These are phyloP conservation scores for Cucurbitaria berberidis DNA, from an alignment of 2,329 filamentous ascomycete genomes.

Conservation along the genomic window DNA sequence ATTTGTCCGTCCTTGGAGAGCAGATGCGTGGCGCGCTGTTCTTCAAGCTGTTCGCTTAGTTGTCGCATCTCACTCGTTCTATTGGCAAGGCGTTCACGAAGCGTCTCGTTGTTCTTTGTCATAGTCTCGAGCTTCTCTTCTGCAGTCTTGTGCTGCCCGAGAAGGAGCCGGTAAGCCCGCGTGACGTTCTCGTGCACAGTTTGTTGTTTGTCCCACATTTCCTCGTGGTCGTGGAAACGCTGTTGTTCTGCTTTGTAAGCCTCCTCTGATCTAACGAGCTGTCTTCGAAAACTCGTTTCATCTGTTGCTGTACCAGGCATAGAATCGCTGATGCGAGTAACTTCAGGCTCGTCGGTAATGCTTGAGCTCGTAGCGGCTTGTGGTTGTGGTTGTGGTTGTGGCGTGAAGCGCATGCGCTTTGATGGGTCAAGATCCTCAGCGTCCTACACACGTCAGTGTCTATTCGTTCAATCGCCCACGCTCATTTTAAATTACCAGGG, in stretches of 20 bases:
- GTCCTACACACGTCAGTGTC: conserved; percentile 18
- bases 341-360: conserved; percentile 26
- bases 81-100: conserved; percentile 26
- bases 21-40: conserved; percentile 23
- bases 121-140: conserved; percentile 23
- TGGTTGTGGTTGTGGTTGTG: conserved; percentile 39
- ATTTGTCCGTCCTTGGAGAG: conserved; percentile 31
- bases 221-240: conserved; percentile 21
- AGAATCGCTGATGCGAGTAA: conserved; percentile 53
- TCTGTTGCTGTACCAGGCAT: conserved; percentile 36
- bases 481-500: conserved; percentile 22
- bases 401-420: conserved; percentile 46
- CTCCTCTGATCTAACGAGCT: conserved; percentile 11
- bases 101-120: conserved; percentile 17
- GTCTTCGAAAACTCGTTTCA: conserved; percentile 13
- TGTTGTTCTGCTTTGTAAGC: conserved; percentile 15
- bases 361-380: conserved; percentile 8
- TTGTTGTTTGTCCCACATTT: conserved; percentile 34
- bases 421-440: conserved; percentile 31
- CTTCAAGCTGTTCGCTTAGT: conserved; percentile 22
- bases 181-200: conserved; percentile 32
- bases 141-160: conserved; percentile 22
- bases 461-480: neutral
- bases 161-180: conserved; percentile 21
- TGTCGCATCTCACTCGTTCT: conserved; percentile 18